phyloP scores from a whole-genome alignment of 2,329 filamentous ascomycete genomes.

The Xylariaceae sp. region DNA sequence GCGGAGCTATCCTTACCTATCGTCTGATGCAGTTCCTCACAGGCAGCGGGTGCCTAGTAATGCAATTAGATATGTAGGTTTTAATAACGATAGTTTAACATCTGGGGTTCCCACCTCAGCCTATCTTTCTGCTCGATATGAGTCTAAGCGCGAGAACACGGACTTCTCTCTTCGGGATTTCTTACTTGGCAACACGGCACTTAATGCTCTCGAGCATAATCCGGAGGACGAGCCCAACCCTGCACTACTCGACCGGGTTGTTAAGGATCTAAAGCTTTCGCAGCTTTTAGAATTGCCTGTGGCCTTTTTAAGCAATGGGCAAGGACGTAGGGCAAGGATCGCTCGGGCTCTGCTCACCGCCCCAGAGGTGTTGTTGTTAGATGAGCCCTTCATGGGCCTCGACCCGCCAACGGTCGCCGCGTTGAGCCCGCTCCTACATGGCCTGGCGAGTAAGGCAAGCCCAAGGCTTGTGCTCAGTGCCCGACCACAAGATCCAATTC shows the following conservation, averaged over 20 bases:
- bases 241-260: slow-evolving; percentile 64
- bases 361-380: slow-evolving; percentile 83
- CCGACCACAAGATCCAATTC: slow-evolving; percentile 84
- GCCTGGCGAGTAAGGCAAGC: slow-evolving; percentile 67
- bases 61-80: slow-evolving; percentile 89
- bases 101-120: slow-evolving; percentile 69
- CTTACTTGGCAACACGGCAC: slow-evolving; percentile 78
- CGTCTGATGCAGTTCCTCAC: slow-evolving; percentile 62
- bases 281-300: slow-evolving; percentile 80
- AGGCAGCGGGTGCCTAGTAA: slow-evolving; percentile 63
- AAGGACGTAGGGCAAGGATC: slow-evolving; percentile 85
- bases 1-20: slow-evolving; percentile 79
- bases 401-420: slow-evolving; percentile 80
- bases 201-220: slow-evolving; percentile 71
- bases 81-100: slow-evolving; percentile 72
- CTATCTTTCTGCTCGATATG: slow-evolving; percentile 89
- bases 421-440: slow-evolving; percentile 73
- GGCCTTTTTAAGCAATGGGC: slow-evolving; percentile 90
- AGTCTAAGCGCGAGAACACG: slow-evolving; percentile 82
- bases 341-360: slow-evolving; percentile 80
- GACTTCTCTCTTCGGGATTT: slow-evolving; percentile 87
- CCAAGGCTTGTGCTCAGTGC: slow-evolving; percentile 80
- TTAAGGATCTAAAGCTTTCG: slow-evolving; percentile 71
- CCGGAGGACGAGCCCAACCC: slow-evolving; percentile 55
- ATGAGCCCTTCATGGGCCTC: slow-evolving; percentile 96